Conservation (phyloP, 768 basidiomycete species). For the Phlebiopsis flavidoalba region DNA sequence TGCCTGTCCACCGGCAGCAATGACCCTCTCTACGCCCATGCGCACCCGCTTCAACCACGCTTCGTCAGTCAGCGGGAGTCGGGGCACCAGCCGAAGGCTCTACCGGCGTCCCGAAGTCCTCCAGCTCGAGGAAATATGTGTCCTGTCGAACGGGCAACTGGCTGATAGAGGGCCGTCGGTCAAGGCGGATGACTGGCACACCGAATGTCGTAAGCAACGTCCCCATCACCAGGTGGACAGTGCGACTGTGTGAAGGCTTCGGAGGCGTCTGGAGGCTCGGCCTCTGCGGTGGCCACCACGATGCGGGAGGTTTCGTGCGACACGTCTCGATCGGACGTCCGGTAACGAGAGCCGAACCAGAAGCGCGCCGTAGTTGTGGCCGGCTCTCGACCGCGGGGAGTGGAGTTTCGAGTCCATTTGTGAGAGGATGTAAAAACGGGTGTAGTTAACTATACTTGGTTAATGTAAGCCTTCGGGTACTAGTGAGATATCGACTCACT, state of each 20-base stretch:
- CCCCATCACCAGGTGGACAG: constrained; percentile 17
- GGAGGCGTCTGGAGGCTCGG: background rate
- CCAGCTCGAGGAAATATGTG: constrained; percentile 64
- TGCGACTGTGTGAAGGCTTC: constrained; percentile 6
- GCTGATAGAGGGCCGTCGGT: constrained; percentile 53
- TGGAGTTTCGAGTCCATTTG: constrained; percentile 26
- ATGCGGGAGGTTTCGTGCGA: background rate
- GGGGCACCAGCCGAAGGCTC: background rate
- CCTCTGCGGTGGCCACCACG: background rate
- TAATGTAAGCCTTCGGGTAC: background rate
- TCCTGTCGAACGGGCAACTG: constrained; percentile 42
- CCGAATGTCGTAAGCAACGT: constrained; percentile 33
- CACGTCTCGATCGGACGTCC: background rate
- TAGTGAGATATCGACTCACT: constrained; percentile 27
- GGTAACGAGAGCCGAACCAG: constrained; percentile 29
- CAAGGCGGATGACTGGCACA: constrained; percentile 47
- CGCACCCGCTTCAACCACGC: constrained; percentile 33
- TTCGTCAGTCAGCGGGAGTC: constrained; percentile 2
- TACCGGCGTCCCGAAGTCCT: constrained; percentile 14
- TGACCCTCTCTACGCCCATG: constrained; percentile 30
- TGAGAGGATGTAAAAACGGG: constrained; percentile 62
- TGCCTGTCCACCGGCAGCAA: constrained; percentile 30
- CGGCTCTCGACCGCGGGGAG: constrained; percentile 19
- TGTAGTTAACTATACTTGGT: constrained; percentile 48
- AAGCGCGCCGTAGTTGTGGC: constrained; percentile 25